Conservation (phyloP, 371 early-diverging fungal species). For the Furculomyces boomerangus region DNA sequence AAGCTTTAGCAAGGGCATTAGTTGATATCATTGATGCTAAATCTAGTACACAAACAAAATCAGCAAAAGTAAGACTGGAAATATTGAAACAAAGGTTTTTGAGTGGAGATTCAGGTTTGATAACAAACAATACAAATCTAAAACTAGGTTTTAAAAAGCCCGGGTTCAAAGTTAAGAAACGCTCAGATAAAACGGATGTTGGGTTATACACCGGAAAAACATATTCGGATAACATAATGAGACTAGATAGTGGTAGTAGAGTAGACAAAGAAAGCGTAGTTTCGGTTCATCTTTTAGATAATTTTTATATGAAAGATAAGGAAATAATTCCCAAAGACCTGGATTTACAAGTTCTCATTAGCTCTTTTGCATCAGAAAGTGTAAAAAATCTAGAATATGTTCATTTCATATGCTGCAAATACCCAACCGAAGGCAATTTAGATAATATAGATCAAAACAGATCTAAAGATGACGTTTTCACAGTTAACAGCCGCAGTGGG, state of each 20-base stretch:
- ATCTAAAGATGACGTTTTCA: background rate
- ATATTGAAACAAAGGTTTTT: constrained; percentile 9
- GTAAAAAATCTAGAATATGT: background rate
- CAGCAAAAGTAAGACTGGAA: constrained; percentile 38
- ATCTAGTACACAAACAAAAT: constrained; percentile 39
- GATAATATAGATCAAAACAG: background rate
- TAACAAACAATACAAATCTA: background rate
- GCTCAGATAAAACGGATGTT: background rate
- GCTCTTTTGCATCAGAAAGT: background rate
- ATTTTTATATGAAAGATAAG: background rate
- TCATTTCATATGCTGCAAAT: background rate
- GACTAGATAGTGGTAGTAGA: background rate
- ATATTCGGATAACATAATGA: background rate
- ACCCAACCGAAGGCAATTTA: no score
- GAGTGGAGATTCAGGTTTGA: background rate
- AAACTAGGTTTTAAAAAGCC: background rate
- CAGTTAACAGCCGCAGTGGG: background rate
- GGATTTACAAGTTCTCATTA: background rate
- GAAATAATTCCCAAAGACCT: background rate
- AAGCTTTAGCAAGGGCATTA: constrained; percentile 34
- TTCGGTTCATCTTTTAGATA: background rate
- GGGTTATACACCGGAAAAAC: background rate
- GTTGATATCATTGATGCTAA: constrained; percentile 48
- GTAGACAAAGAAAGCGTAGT: background rate
- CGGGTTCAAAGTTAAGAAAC: background rate